phyloP scores from a whole-genome alignment of 208 protist genomes.

The Angomonas ambiguus region DNA sequence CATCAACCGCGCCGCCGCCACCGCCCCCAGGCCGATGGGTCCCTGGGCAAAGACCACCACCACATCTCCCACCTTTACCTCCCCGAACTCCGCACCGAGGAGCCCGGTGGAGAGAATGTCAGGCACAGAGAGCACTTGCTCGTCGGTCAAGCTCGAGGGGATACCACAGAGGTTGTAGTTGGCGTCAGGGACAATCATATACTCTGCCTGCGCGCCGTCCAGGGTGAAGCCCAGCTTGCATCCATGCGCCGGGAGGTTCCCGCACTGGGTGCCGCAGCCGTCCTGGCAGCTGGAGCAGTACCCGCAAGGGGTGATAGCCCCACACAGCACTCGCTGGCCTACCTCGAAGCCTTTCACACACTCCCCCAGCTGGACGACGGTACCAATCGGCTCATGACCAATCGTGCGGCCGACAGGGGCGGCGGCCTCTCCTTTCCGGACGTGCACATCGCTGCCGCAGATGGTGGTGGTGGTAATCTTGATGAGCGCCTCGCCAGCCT shows the following conservation, averaged over 20 bases:
- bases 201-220: conserved; percentile 33
- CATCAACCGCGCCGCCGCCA: conserved; percentile 20
- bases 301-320: conserved; percentile 26
- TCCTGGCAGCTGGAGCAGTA: conserved; percentile 25
- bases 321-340: conserved; percentile 25
- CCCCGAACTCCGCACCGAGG: conserved; percentile 15
- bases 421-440: conserved; percentile 25
- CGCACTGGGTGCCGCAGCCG: conserved; percentile 21
- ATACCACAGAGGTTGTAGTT: conserved; percentile 19
- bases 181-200: conserved; percentile 23
- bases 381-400: conserved; percentile 31
- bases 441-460: conserved; percentile 31
- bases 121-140: conserved; percentile 32
- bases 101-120: conserved; percentile 32
- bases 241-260: conserved; percentile 12
- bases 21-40: conserved; percentile 29
- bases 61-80: conserved; percentile 24
- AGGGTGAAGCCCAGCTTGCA: conserved; percentile 25
- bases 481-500: conserved; percentile 26
- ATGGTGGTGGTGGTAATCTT: conserved; percentile 37
- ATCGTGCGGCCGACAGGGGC: conserved; percentile 21
- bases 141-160: conserved; percentile 22
- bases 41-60: conserved; percentile 33
- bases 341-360: conserved; percentile 22
- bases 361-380: conserved; percentile 24